Percentiles rank a stretch among this genome's conserved stretches.
Evolutionary conservation across 371 early-diverging fungal species (phyloP).

Genomic region (Mortierella sp.): DNA sequence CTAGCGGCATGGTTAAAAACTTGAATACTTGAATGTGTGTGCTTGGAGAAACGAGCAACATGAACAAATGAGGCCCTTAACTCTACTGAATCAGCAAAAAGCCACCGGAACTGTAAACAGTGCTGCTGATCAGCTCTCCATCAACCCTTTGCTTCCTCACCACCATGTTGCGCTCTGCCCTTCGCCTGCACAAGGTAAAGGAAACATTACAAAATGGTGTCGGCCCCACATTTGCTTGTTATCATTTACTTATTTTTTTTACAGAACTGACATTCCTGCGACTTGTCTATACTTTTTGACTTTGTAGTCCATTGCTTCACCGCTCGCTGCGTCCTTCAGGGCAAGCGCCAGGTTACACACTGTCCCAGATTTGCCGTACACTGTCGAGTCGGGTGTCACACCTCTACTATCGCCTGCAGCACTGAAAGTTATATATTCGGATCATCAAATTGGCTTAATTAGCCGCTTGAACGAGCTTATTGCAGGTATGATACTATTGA

Average conservation of each 20-base stretch:
- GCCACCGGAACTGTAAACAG: conserved; percentile 16
- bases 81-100: neutral
- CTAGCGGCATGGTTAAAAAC: conserved; percentile 45
- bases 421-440: conserved; percentile 47
- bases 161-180: conserved; percentile 30
- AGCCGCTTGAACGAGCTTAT: conserved; percentile 55
- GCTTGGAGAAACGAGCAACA: neutral
- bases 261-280: neutral
- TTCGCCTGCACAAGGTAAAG: conserved; percentile 37
- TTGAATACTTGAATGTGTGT: no score
- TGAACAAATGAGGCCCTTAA: conserved; percentile 6
- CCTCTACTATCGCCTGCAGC: conserved; percentile 52
- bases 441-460: conserved; percentile 48
- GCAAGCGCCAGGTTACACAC: conserved; percentile 44
- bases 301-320: conserved; percentile 37
- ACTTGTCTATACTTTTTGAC: neutral
- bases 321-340: conserved; percentile 40
- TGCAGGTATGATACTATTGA: conserved; percentile 29
- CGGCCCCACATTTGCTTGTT: neutral
- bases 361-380: conserved; percentile 44
- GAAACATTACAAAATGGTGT: neutral
- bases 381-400: conserved; percentile 23
- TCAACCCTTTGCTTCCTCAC: conserved; percentile 1
- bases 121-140: neutral
- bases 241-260: neutral